These are phyloP conservation scores for Tulasnella calospora DNA, from an alignment of 768 basidiomycete genomes.

Conservation along the genomic window DNA sequence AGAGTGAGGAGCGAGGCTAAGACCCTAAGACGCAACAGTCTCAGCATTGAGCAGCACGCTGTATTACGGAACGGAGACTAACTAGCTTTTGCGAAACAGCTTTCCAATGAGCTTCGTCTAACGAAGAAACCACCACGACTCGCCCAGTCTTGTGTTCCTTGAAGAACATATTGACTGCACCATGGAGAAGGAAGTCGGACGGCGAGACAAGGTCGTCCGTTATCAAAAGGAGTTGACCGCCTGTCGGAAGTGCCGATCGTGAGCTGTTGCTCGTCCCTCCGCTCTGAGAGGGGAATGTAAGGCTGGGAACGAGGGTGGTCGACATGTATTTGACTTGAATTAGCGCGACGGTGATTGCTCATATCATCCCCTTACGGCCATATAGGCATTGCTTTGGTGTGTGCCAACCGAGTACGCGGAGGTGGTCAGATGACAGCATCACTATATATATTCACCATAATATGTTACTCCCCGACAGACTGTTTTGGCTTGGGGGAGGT, in stretches of 20 bases:
- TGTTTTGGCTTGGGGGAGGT: background rate
- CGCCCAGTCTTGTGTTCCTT: background rate
- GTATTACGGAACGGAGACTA: background rate
- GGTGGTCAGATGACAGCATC: background rate
- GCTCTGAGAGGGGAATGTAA: background rate
- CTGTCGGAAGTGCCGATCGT: background rate
- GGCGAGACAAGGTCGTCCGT: slow-evolving; percentile 11
- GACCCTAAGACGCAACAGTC: background rate
- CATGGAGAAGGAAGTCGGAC: slow-evolving; percentile 13
- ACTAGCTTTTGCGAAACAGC: background rate
- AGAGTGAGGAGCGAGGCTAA: background rate
- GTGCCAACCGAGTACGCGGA: background rate
- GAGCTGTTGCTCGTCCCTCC: background rate
- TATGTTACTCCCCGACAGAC: too few species aligned
- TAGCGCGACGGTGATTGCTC: background rate
- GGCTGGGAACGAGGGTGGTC: slow-evolving; percentile 1
- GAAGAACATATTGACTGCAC: background rate
- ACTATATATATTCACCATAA: background rate
- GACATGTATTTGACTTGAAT: slow-evolving; percentile 6
- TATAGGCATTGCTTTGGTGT: background rate
- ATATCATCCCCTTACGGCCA: background rate
- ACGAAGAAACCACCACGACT: background rate
- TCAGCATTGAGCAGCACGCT: background rate
- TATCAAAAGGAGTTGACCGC: background rate
- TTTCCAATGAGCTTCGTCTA: slow-evolving; percentile 5